Evolutionary conservation across 192 early-diverging fungal species (phyloP).

Genomic region (Cetraspora pellucida): DNA sequence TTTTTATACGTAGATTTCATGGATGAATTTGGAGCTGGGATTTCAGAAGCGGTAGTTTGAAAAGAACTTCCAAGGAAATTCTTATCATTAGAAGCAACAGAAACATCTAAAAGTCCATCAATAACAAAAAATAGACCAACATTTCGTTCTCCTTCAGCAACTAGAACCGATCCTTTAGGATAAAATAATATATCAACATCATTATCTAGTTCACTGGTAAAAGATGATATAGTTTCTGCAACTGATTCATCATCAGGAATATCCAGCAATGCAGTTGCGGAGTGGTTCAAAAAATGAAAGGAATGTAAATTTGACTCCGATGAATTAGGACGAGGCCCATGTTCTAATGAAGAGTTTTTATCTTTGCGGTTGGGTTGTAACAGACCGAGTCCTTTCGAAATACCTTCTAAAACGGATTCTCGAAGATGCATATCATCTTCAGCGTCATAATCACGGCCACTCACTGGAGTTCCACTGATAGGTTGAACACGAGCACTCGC

Average conservation of each 20-base stretch:
- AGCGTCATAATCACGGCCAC: slow-evolving; percentile 47
- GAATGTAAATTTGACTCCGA: slow-evolving; percentile 6
- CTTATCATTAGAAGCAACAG: slow-evolving; percentile 49
- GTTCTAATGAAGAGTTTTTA: slow-evolving; percentile 24
- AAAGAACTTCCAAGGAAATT: slow-evolving; percentile 19
- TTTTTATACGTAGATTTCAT: slow-evolving; percentile 33
- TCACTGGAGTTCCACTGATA: slow-evolving; percentile 41
- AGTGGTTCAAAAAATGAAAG: neutral
- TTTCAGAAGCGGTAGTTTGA: slow-evolving; percentile 26
- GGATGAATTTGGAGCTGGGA: slow-evolving; percentile 35
- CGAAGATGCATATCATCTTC: slow-evolving; percentile 62
- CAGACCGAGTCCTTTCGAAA: slow-evolving; percentile 63
- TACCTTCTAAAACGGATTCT: slow-evolving; percentile 63
- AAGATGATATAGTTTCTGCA: slow-evolving; percentile 28
- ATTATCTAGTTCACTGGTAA: slow-evolving; percentile 50
- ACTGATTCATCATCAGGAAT: slow-evolving; percentile 34
- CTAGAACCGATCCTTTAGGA: slow-evolving; percentile 70
- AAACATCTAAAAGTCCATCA: slow-evolving; percentile 83
- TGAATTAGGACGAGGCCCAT: slow-evolving; percentile 21
- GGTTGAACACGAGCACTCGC: slow-evolving; percentile 39
- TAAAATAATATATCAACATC: slow-evolving; percentile 77
- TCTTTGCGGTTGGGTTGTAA: slow-evolving; percentile 31
- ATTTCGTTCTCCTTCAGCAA: slow-evolving; percentile 82
- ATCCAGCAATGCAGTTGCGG: slow-evolving; percentile 25
- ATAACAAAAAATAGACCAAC: slow-evolving; percentile 91